phyloP scores from a whole-genome alignment of 1,139 yeast genomes.

The Candida labiduridarum region DNA sequence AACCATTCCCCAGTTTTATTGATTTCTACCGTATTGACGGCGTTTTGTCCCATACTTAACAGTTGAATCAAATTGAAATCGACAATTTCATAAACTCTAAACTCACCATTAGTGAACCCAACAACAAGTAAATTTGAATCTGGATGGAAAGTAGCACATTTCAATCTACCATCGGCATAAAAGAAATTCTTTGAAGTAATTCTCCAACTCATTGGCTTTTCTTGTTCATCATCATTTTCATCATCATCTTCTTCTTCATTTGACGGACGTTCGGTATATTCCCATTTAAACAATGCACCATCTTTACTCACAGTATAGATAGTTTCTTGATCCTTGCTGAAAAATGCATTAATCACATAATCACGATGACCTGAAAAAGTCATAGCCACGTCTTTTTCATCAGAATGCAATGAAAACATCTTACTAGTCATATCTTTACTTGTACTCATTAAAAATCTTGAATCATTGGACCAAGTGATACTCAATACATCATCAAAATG shows the following conservation, averaged over 20 bases:
- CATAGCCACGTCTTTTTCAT: constrained; percentile 80
- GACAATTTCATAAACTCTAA: constrained; percentile 83
- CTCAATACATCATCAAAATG: constrained; percentile 83
- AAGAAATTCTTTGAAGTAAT: constrained; percentile 79
- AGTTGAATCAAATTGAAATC: constrained; percentile 79
- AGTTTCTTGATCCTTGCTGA: constrained; percentile 80
- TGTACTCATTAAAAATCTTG: constrained; percentile 81
- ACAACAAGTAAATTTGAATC: constrained; percentile 71
- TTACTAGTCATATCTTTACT: constrained; percentile 90
- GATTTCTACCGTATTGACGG: constrained; percentile 78
- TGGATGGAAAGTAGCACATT: constrained; percentile 84
- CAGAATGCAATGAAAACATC: constrained; percentile 75
- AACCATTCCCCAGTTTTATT: constrained; percentile 95
- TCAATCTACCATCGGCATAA: constrained; percentile 69
- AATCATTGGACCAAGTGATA: constrained; percentile 87
- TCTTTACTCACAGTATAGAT: constrained; percentile 92
- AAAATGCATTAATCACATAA: constrained; percentile 82
- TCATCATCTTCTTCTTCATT: constrained; percentile 36
- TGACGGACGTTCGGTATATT: constrained; percentile 60
- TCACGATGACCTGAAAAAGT: constrained; percentile 93
- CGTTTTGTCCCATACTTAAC: constrained; percentile 88
- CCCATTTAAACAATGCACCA: constrained; percentile 94
- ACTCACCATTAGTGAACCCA: constrained; percentile 92
- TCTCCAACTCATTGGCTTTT: constrained; percentile 65
- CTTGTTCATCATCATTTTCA: constrained; percentile 18